Evolutionary conservation across 1,284 basidiomycete species (phyloP).

Genomic region (Apiotrichum veenhuisii): DNA sequence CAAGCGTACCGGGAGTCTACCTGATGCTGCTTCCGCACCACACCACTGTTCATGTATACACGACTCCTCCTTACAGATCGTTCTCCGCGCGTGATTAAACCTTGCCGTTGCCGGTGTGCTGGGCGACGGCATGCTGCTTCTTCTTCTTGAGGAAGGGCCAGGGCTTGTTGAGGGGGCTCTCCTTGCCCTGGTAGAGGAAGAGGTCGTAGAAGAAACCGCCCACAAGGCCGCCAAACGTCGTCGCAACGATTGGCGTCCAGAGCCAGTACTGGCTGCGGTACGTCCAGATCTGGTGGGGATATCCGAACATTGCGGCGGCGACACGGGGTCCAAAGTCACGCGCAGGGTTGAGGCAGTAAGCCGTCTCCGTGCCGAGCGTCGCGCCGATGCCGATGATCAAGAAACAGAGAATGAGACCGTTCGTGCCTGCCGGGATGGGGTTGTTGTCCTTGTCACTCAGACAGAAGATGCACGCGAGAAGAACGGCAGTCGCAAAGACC

Average conservation of each 20-base stretch:
- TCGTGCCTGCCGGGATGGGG: conserved; percentile 10
- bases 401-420: conserved; percentile 10
- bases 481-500: conserved; percentile 13
- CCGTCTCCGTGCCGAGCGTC: conserved; percentile 14
- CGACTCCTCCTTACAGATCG: no score
- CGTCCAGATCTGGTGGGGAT: conserved; percentile 26
- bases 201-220: conserved; percentile 14
- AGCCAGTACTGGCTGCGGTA: conserved; percentile 29
- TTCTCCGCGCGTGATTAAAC: no score
- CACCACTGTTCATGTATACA: no score
- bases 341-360: conserved; percentile 32
- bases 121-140: background rate
- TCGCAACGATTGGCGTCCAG: conserved; percentile 8
- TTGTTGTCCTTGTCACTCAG: conserved; percentile 12
- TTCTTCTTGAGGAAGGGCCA: background rate
- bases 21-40: no score
- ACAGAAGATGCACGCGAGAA: conserved; percentile 9
- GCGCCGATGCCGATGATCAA: conserved; percentile 16
- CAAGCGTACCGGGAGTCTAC: no score
- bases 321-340: conserved; percentile 39
- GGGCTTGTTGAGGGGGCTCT: conserved; percentile 12
- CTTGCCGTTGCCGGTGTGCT: background rate
- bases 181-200: conserved; percentile 8
- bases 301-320: conserved; percentile 30
- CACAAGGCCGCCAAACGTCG: conserved; percentile 4